A percentile compares a stretch with the other conserved stretches of the same genome.
These are phyloP conservation scores for Apophysomyces elegans DNA, from an alignment of 371 early-diverging fungal genomes.

Conservation along the genomic window DNA sequence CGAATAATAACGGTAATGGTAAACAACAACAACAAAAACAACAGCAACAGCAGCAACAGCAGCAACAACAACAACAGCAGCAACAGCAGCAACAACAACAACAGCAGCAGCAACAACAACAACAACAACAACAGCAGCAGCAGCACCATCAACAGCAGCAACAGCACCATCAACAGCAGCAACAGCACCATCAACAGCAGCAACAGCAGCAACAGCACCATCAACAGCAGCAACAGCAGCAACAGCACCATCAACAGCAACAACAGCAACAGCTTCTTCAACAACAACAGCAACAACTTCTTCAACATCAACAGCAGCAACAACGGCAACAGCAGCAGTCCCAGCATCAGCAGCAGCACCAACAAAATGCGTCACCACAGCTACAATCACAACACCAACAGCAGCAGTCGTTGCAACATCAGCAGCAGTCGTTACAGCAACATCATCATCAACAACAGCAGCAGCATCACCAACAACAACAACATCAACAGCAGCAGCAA, in stretches of 20 bases:
- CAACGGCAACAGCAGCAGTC: slow-evolving; percentile 5
- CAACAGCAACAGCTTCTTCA: slow-evolving; percentile 8
- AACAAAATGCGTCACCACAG: slow-evolving; percentile 9
- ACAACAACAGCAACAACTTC: slow-evolving; percentile 1
- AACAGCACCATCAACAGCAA: slow-evolving; percentile 6
- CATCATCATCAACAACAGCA: slow-evolving; percentile 21
- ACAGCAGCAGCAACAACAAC: too few species aligned
- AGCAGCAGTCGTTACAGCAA: slow-evolving; percentile 5
- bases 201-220: slow-evolving; percentile 17
- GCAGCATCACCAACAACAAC: slow-evolving; percentile 22
- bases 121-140: too few species aligned
- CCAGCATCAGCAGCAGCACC: not conserved
- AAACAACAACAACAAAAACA: slow-evolving; percentile 14
- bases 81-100: too few species aligned
- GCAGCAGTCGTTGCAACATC: slow-evolving; percentile 7
- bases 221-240: slow-evolving; percentile 12
- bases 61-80: too few species aligned
- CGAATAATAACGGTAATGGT: slow-evolving; percentile 11
- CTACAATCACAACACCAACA: slow-evolving; percentile 15
- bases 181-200: slow-evolving; percentile 19
- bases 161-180: too few species aligned
- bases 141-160: too few species aligned
- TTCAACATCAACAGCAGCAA: slow-evolving; percentile 2
- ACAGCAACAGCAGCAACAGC: slow-evolving; percentile 9
- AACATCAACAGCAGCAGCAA: slow-evolving; percentile 27